Conservation (phyloP, 768 basidiomycete genomes). For the Chiua virens region DNA sequence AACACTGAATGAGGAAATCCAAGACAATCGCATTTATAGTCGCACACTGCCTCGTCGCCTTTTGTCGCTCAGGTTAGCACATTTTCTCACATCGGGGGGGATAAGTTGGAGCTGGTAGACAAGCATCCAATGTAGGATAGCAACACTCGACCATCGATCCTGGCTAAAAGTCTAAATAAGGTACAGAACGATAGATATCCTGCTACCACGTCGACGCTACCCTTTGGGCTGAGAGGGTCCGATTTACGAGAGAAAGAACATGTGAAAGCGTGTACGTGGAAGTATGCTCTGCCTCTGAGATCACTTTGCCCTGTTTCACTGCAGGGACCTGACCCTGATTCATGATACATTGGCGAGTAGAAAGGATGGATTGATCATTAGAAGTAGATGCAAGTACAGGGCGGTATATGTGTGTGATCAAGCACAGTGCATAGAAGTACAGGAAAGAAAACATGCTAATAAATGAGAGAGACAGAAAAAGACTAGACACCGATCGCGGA, state of each 20-base stretch:
- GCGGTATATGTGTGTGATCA: constrained; percentile 17
- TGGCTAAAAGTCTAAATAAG: constrained; percentile 29
- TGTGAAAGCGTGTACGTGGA: constrained; percentile 8
- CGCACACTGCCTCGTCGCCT: constrained; percentile 22
- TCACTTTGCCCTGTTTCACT: constrained; percentile 2
- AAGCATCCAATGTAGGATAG: constrained; percentile 9
- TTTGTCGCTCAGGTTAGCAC: background rate
- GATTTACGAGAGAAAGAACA: constrained; percentile 10
- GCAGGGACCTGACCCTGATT: constrained; percentile 9
- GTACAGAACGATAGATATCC: background rate
- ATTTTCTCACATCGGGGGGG: constrained; percentile 17
- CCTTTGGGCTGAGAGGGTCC: constrained; percentile 8
- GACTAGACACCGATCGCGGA: constrained; percentile 8
- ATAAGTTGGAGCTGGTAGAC: constrained; percentile 14
- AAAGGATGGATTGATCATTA: constrained; percentile 15
- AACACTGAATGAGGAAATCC: constrained; percentile 12
- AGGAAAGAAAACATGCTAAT: constrained; percentile 16
- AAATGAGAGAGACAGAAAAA: constrained; percentile 11
- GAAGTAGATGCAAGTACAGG: constrained; percentile 17
- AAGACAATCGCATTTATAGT: constrained; percentile 25
- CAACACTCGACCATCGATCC: constrained; percentile 13
- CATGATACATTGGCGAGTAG: background rate
- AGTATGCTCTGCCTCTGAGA: constrained; percentile 3
- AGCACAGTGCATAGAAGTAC: constrained; percentile 24
- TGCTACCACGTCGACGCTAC: constrained; percentile 15